phyloP scores from a whole-genome alignment of 208 protist genomes.

The Chromosphaera perkinsii region DNA sequence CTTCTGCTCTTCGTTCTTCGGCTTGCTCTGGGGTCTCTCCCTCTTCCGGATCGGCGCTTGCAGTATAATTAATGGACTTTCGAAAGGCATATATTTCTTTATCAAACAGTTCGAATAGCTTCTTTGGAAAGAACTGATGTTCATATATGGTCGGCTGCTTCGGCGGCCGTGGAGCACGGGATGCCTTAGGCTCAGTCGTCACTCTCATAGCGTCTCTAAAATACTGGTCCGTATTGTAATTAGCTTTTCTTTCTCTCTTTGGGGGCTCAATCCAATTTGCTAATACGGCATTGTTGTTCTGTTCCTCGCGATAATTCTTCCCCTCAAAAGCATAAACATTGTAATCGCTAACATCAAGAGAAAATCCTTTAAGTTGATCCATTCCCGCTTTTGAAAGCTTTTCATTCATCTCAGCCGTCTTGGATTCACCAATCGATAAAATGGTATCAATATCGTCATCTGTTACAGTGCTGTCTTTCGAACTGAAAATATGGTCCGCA shows the following conservation, averaged over 20 bases:
- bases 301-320: conserved; percentile 64
- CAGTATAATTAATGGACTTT: conserved; percentile 13
- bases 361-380: conserved; percentile 61
- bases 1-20: conserved; percentile 12
- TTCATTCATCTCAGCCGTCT: conserved; percentile 68
- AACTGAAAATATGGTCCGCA: conserved; percentile 90
- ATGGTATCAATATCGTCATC: conserved; percentile 96
- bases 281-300: conserved; percentile 2
- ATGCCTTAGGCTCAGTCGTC: neutral
- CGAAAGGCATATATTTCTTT: conserved; percentile 37
- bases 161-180: conserved; percentile 26
- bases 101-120: conserved; percentile 40
- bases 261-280: conserved; percentile 23
- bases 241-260: conserved; percentile 36
- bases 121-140: conserved; percentile 56
- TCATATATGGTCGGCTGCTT: conserved; percentile 33
- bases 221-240: conserved; percentile 36
- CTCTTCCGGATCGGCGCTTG: neutral
- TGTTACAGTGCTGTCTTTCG: conserved; percentile 58
- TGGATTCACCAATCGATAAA: conserved; percentile 75
- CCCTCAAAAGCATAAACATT: conserved; percentile 86
- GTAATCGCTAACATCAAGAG: neutral
- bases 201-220: conserved; percentile 21
- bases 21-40: conserved; percentile 22
- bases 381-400: conserved; percentile 58